Evolutionary conservation across 2,329 filamentous ascomycete genomes (phyloP).

Genomic region (Hypoxylon sp.): DNA sequence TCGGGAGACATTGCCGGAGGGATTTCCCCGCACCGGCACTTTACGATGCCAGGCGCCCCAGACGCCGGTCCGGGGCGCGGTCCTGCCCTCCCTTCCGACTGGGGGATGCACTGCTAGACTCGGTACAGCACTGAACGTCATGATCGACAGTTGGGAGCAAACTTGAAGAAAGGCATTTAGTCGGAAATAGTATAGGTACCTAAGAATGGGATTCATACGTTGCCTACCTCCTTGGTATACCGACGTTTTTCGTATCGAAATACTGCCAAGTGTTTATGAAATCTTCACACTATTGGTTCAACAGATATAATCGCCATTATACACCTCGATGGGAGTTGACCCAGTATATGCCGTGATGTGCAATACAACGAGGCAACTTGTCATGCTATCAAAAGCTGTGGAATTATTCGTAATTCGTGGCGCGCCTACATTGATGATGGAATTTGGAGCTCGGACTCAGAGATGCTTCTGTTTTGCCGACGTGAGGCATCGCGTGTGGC

Average conservation of each 20-base stretch:
- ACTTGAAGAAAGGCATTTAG: not conserved
- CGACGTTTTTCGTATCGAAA: not conserved
- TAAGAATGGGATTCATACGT: not conserved
- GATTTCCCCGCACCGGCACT: conserved; percentile 47
- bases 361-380: not conserved
- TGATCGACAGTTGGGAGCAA: not conserved
- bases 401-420: not conserved
- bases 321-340: not conserved
- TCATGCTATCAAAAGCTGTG: not conserved
- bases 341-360: not conserved
- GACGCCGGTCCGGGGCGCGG: not conserved
- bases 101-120: not conserved
- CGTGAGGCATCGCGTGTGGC: not conserved
- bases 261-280: not conserved
- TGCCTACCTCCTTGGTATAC: not conserved
- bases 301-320: not conserved
- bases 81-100: not conserved
- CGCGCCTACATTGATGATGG: not conserved
- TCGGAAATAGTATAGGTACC: not conserved
- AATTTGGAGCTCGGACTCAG: not conserved
- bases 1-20: not conserved
- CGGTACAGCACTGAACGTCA: not conserved
- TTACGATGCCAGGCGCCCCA: conserved; percentile 1
- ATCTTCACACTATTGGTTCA: not conserved
- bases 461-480: not conserved